Evolutionary conservation across 2,329 filamentous ascomycete species (phyloP).

Genomic region (Blumeria graminis): DNA sequence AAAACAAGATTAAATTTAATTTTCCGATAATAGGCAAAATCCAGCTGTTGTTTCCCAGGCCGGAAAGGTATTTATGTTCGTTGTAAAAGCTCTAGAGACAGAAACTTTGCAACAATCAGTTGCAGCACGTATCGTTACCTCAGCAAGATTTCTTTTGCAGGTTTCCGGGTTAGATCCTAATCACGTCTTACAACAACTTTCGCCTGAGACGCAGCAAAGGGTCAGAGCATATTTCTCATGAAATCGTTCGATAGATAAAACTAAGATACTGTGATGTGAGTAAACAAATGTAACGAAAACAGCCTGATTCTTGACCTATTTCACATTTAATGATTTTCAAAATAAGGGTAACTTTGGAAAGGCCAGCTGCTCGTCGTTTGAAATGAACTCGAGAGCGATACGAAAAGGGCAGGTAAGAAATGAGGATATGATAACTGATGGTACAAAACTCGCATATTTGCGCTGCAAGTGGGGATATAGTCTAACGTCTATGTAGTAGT

Average conservation of each 20-base stretch:
- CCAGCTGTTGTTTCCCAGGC: constrained; percentile 56
- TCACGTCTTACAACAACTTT: constrained; percentile 50
- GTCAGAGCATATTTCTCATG: constrained; percentile 60
- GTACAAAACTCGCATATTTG: too few relatives aligned
- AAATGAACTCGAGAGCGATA: too few relatives aligned
- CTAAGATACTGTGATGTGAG: not conserved
- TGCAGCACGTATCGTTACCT: constrained; percentile 48
- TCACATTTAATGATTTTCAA: too few relatives aligned
- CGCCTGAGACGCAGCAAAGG: constrained; percentile 55
- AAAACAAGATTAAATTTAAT: constrained; percentile 4
- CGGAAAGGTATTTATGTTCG: constrained; percentile 58
- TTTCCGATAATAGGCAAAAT: constrained; percentile 43
- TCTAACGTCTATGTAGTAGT: too few relatives aligned
- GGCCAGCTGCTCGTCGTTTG: too few relatives aligned
- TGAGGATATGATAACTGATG: too few relatives aligned
- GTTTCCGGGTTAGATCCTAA: constrained; percentile 51
- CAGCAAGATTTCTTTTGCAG: constrained; percentile 55
- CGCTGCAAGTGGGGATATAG: too few relatives aligned
- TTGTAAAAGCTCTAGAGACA: constrained; percentile 72
- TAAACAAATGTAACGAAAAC: not conserved
- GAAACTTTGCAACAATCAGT: constrained; percentile 75
- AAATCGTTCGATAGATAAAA: constrained; percentile 1
- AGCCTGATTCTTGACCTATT: too few relatives aligned
- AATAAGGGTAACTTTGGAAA: too few relatives aligned
- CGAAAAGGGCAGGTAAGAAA: too few relatives aligned